Percentiles rank a stretch among this genome's conserved stretches.
Evolutionary conservation across 176 grass and related monocot species (phyloP).

Genomic region (Calamus simplicifolius): DNA sequence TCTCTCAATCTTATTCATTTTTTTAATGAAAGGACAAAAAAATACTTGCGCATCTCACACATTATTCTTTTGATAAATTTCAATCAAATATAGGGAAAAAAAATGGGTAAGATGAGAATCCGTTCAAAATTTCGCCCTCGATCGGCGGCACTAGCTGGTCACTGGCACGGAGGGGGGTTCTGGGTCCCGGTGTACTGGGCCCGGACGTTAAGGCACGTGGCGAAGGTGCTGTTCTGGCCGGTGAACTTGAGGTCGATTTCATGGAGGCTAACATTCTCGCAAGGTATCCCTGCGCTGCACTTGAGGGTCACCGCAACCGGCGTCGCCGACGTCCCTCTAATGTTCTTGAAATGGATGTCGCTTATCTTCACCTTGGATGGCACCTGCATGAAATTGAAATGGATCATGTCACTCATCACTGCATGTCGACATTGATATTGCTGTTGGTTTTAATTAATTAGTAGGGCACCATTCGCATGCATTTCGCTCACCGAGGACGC

Average conservation of each 20-base stretch:
- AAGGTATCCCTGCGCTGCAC: slow-evolving; percentile 45
- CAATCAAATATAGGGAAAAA: too few relatives aligned
- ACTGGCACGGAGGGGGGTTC: slow-evolving; percentile 46
- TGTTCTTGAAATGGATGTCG: slow-evolving; percentile 41
- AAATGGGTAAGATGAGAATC: too few relatives aligned
- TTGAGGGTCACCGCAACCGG: slow-evolving; percentile 44
- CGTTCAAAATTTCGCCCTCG: too few relatives aligned
- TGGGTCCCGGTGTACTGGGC: slow-evolving; percentile 35
- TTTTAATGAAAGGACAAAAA: too few relatives aligned
- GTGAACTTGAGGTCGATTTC: slow-evolving; percentile 36
- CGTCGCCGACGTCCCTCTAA: slow-evolving; percentile 39
- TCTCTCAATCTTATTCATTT: too few relatives aligned
- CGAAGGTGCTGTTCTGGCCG: not conserved
- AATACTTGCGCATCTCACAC: too few relatives aligned
- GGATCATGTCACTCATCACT: too few relatives aligned
- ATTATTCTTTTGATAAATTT: too few relatives aligned
- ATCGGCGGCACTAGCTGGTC: too few relatives aligned
- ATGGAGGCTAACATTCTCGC: slow-evolving; percentile 46
- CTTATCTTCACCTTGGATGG: slow-evolving; percentile 42
- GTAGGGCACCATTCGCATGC: too few relatives aligned
- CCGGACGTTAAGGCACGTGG: slow-evolving; percentile 36
- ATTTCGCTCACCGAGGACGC: slow-evolving; percentile 27
- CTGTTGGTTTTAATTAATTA: too few relatives aligned
- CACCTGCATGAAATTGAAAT: slow-evolving; percentile 8
- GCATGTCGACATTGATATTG: too few relatives aligned